phyloP scores from a whole-genome alignment of 176 grass and related monocot species.

The Hsuehochloa calcarea region DNA sequence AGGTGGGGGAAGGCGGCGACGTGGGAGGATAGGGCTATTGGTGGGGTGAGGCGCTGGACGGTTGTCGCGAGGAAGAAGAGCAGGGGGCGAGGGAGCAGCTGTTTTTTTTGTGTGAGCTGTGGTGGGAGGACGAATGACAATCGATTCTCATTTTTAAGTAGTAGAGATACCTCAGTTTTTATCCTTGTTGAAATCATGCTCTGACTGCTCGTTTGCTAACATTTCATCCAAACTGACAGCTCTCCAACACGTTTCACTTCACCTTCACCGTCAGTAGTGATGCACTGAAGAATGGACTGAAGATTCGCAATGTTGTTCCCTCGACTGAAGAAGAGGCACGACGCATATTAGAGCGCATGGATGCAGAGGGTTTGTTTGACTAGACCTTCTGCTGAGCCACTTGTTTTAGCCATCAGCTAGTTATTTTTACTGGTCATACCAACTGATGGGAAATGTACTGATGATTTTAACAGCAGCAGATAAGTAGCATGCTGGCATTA shows the following conservation, averaged over 20 bases:
- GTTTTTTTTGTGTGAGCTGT: too few species aligned
- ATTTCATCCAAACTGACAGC: constrained; percentile 31
- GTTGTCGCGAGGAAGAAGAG: too few species aligned
- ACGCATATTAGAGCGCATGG: constrained; percentile 70
- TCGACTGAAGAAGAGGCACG: constrained; percentile 90
- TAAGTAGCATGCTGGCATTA: constrained; percentile 25
- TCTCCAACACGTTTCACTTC: constrained; percentile 94
- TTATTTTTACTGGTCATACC: not conserved
- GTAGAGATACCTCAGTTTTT: not conserved
- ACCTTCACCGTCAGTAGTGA: constrained; percentile 76
- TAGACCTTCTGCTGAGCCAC: not conserved
- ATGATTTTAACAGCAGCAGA: constrained; percentile 21
- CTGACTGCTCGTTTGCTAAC: not conserved
- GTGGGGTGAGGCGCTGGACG: too few species aligned
- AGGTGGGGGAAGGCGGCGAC: too few species aligned
- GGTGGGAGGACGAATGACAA: too few species aligned
- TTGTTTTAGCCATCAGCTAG: not conserved
- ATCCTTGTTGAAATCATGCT: not conserved
- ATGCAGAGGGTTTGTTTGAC: constrained; percentile 56
- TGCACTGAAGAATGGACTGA: constrained; percentile 65
- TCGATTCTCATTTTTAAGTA: too few species aligned
- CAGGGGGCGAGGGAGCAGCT: too few species aligned
- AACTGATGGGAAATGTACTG: not conserved
- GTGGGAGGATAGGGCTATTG: too few species aligned
- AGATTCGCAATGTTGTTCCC: constrained; percentile 85